Evolutionary conservation across 768 basidiomycete genomes (phyloP).

Genomic region (Serendipita sp.): DNA sequence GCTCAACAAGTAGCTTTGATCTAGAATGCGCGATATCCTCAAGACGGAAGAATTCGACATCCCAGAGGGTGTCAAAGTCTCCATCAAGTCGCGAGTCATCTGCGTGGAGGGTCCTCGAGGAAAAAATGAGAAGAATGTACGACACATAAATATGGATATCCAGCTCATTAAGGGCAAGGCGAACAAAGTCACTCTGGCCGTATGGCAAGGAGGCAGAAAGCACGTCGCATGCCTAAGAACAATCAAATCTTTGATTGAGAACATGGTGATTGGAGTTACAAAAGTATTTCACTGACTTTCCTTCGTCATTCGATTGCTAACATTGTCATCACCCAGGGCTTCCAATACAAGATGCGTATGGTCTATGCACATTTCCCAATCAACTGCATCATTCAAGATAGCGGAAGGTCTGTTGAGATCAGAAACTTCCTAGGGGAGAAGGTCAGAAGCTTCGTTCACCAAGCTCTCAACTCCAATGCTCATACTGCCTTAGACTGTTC

Average conservation of each 20-base stretch:
- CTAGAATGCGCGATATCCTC: slow-evolving; percentile 81
- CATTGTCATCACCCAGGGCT: slow-evolving; percentile 42
- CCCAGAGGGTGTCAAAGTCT: slow-evolving; percentile 69
- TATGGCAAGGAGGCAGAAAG: slow-evolving; percentile 97
- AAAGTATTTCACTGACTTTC: slow-evolving; percentile 36
- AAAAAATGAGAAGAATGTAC: slow-evolving; percentile 78
- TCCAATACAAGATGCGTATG: slow-evolving; percentile 99
- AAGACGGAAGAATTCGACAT: slow-evolving; percentile 85
- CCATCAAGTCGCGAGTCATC: slow-evolving; percentile 82
- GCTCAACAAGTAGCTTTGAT: slow-evolving; percentile 8
- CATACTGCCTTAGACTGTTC: slow-evolving; percentile 46
- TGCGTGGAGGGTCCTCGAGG: slow-evolving; percentile 88
- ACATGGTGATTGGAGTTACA: slow-evolving; percentile 96
- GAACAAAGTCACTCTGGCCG: slow-evolving; percentile 66
- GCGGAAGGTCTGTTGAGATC: slow-evolving; percentile 62
- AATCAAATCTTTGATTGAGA: slow-evolving; percentile 84
- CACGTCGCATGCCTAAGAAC: slow-evolving; percentile 97
- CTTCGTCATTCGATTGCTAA: neutral
- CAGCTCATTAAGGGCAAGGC: slow-evolving; percentile 64
- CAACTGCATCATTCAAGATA: slow-evolving; percentile 85
- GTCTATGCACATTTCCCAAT: slow-evolving; percentile 99
- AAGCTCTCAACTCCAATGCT: neutral
- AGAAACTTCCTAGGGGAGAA: slow-evolving; percentile 93
- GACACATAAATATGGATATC: slow-evolving; percentile 90
- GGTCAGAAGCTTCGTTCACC: slow-evolving; percentile 25